Base-by-base conservation (phyloP, 2,329 filamentous ascomycete species). In the Diaporthe nobilis region DNA sequence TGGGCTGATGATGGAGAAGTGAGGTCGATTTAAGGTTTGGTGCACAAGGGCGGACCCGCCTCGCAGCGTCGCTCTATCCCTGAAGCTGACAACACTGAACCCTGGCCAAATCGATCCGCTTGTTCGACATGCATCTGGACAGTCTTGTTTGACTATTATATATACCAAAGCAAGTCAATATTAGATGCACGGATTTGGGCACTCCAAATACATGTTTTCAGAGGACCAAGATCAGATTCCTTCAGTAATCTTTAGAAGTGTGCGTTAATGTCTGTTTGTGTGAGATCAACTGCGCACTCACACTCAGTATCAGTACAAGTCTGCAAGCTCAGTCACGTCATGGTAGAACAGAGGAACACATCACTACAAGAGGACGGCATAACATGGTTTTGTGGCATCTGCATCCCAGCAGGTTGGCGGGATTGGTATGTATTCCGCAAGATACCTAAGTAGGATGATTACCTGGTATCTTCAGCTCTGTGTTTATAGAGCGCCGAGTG, bases 1-100 rank as follows among this genome's bases (percentile, higher is more conserved):
- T 55, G 15, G n/a, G 17, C 49, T 42, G 34, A 70, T 15, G 22
- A 34, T 42, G 49, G 65, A 39, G 65, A 70, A 8, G 15, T 15
- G 65, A 25, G 49, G 65, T 70, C 65, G 34, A 42, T 42, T 31
- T 70, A 70, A 70, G 65, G 47, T 70, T 70, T 55, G 65, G n/a
- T 55, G 63, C 63, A 8, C 47, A n/a, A n/a, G 47, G 28, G 31
- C 65, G 49, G 49, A 55, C 20, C 65, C 42, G 49, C 63, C 31
- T 22, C 17, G 9, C 22, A 55, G 49, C 65, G 8, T 55, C 65
- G 47, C 65, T 70, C 34, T 53, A 55, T 55, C 65, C 65, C 49
- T 55, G 65, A 68, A 42, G 47, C 47, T 68, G 47, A 53, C 65
- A 53, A 49, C 22, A 55, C 63, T 68, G 63, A 39, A 68, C 47